Evolutionary conservation across 1,284 basidiomycete genomes (phyloP).

Genomic region (Boletellus sp.): DNA sequence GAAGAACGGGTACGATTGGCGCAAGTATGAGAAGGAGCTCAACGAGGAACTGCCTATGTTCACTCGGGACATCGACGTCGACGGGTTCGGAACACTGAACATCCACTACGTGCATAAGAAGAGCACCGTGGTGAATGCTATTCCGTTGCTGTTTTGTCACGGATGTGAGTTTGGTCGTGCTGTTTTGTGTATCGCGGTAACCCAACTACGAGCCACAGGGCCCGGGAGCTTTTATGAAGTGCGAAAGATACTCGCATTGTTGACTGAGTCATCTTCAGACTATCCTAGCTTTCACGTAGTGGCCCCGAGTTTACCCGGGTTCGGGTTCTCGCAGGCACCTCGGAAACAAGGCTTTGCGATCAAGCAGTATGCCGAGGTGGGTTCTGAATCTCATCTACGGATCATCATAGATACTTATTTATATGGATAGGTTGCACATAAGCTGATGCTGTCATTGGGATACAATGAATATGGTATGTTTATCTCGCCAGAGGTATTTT

Average conservation of each 20-base stretch:
- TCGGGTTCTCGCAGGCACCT: constrained; percentile 49
- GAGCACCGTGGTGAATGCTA: constrained; percentile 35
- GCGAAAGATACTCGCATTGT: constrained; percentile 49
- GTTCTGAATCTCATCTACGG: background rate
- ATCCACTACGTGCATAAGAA: constrained; percentile 45
- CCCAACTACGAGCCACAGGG: constrained; percentile 33
- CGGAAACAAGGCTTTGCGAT: constrained; percentile 36
- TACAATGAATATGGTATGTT: constrained; percentile 50
- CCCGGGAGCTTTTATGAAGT: constrained; percentile 58
- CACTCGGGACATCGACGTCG: constrained; percentile 39
- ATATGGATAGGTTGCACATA: constrained; percentile 34
- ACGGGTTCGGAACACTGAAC: constrained; percentile 36
- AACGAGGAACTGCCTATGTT: constrained; percentile 43
- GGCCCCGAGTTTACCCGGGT: constrained; percentile 51
- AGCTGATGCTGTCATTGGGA: constrained; percentile 51
- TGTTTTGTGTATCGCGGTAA: background rate
- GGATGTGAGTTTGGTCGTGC: constrained; percentile 37
- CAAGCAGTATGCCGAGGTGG: constrained; percentile 41
- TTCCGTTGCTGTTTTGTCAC: constrained; percentile 47
- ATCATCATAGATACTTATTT: background rate
- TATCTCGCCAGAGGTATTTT: background rate
- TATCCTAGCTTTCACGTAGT: constrained; percentile 60
- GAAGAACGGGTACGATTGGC: constrained; percentile 44
- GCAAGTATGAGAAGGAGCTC: constrained; percentile 36
- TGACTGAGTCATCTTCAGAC: constrained; percentile 38